Evolutionary conservation across 2,329 filamentous ascomycete species (phyloP).

Genomic region (Ophiocordyceps camponoti-leonardi): DNA sequence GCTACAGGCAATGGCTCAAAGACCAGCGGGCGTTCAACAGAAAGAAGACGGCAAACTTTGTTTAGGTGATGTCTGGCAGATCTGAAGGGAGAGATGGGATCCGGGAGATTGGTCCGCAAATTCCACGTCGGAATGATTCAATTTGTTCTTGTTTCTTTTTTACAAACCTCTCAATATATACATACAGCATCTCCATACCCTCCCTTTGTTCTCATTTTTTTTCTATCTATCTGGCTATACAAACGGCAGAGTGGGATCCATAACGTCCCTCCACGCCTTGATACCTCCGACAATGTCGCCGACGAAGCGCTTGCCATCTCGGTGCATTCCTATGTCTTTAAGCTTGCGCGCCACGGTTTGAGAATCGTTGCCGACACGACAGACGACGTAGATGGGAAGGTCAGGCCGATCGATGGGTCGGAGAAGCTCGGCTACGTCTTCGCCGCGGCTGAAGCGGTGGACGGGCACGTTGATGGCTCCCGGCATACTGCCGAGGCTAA

Average conservation of each 20-base stretch:
- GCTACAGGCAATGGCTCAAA: constrained; percentile 91
- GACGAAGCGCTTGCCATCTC: constrained; percentile 38
- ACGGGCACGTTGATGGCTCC: constrained; percentile 57
- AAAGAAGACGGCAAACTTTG: constrained; percentile 60
- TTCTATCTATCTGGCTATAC: constrained; percentile 14
- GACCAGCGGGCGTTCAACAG: constrained; percentile 95
- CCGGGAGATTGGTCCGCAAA: background rate
- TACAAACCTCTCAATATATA: background rate
- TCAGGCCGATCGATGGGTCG: constrained; percentile 7
- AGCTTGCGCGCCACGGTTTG: constrained; percentile 51
- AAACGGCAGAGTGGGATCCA: constrained; percentile 43
- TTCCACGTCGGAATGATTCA: background rate
- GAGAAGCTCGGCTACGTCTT: constrained; percentile 6
- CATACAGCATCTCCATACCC: background rate
- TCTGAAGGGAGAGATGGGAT: background rate
- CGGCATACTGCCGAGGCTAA: constrained; percentile 58
- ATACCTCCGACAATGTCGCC: constrained; percentile 59
- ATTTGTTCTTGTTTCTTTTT: background rate
- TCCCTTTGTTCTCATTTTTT: too few species aligned
- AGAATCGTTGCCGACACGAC: constrained; percentile 62
- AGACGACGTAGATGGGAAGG: constrained; percentile 52
- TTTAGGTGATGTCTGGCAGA: constrained; percentile 18
- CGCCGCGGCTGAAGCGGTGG: constrained; percentile 33
- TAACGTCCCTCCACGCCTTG: constrained; percentile 50
- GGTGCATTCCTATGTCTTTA: constrained; percentile 39